Evolutionary conservation across 768 basidiomycete genomes (phyloP), one percentile per base, ranked within the genome.

Genomic region (Lentinula aciculospora): DNA sequence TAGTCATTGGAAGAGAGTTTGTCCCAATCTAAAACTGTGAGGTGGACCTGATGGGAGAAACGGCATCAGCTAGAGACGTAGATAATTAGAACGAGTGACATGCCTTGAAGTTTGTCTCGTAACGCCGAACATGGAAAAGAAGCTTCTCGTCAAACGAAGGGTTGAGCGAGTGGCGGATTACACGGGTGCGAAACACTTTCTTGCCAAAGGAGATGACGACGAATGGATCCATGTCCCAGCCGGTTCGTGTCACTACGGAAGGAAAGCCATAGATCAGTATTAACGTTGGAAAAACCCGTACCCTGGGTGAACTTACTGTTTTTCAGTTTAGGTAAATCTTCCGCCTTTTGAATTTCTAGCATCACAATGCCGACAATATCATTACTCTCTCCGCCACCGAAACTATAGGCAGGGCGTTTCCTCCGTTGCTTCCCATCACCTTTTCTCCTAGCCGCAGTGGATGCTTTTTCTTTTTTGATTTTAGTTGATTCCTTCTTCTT

Each of bases 181-280:
- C 85, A 31, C 90, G 86, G 0, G 95, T 98, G 2, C 95, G 81
- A 74, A 98, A 98, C 4, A 98, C 92, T 69, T 97, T 98, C 75
- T 94, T 95, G 29, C 95, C 92, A 61, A 99, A 99, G 3, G 92
- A 93, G 61, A 95, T 82, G 60, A 99, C 94, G 23, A 92, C 90
- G 66, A 98, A 98, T 0, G 95, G 94, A 65, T 98, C 94, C 94
- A 98, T 97, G 68, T 98, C 95, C 82, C 87, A 94, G 0, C 90
- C 91, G 0, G 84, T 90, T 0, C 89, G 83, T 1, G 87, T 92
- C 84, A 92, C 90, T 91, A 57, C 9, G 32, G 32, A 51, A 21
- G 15, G 5, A 56, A 2, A 42, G 21, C 3, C 23, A 9, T 17
- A 45, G 3, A 31, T 40, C 12, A 44, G 32, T n/a, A 56, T 2